Evolutionary conservation across 2,329 filamentous ascomycete genomes (phyloP).

Genomic region (Ophioceras dolichostomum): DNA sequence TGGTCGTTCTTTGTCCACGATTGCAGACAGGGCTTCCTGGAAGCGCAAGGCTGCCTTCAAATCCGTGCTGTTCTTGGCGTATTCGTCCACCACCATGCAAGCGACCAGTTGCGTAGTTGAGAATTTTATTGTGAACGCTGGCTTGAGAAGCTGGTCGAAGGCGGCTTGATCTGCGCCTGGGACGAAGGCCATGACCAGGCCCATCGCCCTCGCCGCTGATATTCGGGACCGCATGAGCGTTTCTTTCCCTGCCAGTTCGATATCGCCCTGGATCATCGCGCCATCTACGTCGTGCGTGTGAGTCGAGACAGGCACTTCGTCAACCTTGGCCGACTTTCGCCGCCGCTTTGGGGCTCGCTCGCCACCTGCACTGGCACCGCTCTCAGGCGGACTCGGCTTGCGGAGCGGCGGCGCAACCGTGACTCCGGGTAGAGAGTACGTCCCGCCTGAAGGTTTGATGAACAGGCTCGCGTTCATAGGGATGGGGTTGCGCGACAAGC

Average conservation of each 20-base stretch:
- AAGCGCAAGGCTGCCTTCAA: constrained; percentile 45
- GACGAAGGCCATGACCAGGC: constrained; percentile 67
- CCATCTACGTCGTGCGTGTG: constrained; percentile 92
- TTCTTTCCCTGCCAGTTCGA: constrained; percentile 86
- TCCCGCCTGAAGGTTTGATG: constrained; percentile 83
- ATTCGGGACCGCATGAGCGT: constrained; percentile 80
- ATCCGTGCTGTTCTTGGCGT: constrained; percentile 47
- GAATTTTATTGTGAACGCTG: constrained; percentile 57
- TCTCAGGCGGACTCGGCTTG: constrained; percentile 38
- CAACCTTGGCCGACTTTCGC: constrained; percentile 73
- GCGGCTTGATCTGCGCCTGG: constrained; percentile 48
- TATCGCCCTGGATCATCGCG: constrained; percentile 94
- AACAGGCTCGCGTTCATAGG: constrained; percentile 86
- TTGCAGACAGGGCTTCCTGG: constrained; percentile 51
- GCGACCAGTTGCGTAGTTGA: constrained; percentile 80
- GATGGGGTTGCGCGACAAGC: constrained; percentile 79
- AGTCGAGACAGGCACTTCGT: constrained; percentile 49
- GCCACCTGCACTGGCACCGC: too few relatives aligned
- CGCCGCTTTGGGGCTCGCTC: constrained; percentile 63
- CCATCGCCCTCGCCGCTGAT: constrained; percentile 77
- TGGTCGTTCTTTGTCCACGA: constrained; percentile 74
- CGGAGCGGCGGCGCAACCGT: constrained; percentile 29
- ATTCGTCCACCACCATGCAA: constrained; percentile 79
- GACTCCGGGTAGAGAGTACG: constrained; percentile 45
- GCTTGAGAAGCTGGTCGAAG: constrained; percentile 54